Percentiles rank a stretch among this genome's conserved stretches.
Evolutionary conservation across 257 asterid genomes (phyloP).

Genomic region (Apocynum venetum): DNA sequence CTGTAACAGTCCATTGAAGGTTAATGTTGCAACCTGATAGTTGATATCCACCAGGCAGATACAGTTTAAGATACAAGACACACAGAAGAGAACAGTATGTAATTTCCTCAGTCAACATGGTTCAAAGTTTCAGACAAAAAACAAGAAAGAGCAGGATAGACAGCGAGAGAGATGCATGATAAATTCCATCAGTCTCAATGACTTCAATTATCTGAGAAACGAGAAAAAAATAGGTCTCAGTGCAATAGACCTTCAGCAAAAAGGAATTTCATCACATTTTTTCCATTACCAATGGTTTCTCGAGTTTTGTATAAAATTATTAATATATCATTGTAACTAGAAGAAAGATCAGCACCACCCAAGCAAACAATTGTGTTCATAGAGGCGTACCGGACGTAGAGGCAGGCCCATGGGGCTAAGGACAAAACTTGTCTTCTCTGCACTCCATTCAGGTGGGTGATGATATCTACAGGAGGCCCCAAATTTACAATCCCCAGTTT

Average conservation of each 20-base stretch:
- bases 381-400: conserved; percentile 70
- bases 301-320: background rate
- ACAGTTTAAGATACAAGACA: background rate
- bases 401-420: conserved; percentile 92
- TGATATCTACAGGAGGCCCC: conserved; percentile 86
- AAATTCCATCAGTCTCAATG: background rate
- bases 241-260: background rate
- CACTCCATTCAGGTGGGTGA: conserved; percentile 75
- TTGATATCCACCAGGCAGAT: background rate
- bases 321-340: background rate
- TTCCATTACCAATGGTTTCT: background rate
- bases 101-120: background rate
- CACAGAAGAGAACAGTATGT: background rate
- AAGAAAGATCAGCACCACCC: background rate
- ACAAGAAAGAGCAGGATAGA: background rate
- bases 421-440: conserved; percentile 41
- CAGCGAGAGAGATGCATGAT: background rate
- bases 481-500: conserved; percentile 84
- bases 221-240: background rate
- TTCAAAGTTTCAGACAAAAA: background rate
- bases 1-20: background rate
- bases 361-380: background rate
- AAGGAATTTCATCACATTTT: conserved; percentile 12
- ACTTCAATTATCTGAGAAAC: background rate
- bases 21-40: background rate